Percentiles rank a stretch among this genome's conserved stretches.
phyloP scores from a whole-genome alignment of 768 basidiomycete species.

The Pleurotus ostreatus region DNA sequence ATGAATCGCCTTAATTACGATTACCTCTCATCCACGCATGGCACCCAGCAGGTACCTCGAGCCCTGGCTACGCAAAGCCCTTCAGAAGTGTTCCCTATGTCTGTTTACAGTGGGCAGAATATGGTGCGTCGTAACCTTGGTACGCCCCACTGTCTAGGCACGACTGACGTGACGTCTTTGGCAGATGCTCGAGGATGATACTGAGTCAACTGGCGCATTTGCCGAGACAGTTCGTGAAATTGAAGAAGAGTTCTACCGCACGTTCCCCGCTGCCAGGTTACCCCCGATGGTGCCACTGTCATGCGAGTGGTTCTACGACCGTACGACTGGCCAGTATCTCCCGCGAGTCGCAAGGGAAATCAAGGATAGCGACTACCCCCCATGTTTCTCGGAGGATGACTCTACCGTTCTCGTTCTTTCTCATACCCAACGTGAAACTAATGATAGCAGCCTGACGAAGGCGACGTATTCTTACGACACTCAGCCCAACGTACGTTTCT shows the following conservation, averaged over 20 bases:
- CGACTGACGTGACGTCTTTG: background rate
- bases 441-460: background rate
- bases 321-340: background rate
- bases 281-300: background rate
- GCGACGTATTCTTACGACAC: background rate
- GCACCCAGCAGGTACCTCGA: background rate
- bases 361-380: background rate
- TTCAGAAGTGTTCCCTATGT: background rate
- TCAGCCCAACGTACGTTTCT: background rate
- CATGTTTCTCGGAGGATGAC: background rate
- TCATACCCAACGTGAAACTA: background rate
- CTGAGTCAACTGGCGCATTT: background rate
- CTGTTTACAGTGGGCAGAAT: background rate
- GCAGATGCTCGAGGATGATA: background rate
- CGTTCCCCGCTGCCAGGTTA: slow-evolving; percentile 3
- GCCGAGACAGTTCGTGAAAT: slow-evolving; percentile 1
- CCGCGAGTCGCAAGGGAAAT: background rate
- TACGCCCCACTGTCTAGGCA: background rate
- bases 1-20: no score
- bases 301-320: background rate
- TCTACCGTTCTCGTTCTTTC: no score
- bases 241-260: slow-evolving; percentile 2
- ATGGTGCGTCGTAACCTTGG: background rate
- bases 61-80: background rate
- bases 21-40: background rate